A percentile compares a stretch with the other conserved stretches of the same genome.
Evolutionary conservation across 768 basidiomycete species (phyloP).

Genomic region (Rhodosporidiobolus odoratus): DNA sequence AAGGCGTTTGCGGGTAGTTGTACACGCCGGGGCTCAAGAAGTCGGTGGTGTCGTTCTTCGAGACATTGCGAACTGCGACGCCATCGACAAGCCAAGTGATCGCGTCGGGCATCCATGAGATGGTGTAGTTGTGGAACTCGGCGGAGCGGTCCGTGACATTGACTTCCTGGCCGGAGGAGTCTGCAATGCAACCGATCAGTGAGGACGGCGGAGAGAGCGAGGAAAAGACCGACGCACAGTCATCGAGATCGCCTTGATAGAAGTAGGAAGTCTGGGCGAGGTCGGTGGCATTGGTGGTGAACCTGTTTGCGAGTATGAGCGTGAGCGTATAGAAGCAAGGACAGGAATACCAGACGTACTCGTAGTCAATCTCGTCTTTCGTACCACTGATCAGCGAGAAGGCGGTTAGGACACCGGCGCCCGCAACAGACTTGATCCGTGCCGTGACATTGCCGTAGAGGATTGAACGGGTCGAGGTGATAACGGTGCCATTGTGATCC

Average conservation of each 20-base stretch:
- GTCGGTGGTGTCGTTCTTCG: constrained; percentile 22
- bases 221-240: not conserved
- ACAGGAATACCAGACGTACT: constrained; percentile 4
- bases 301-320: not conserved
- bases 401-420: constrained; percentile 42
- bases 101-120: constrained; percentile 20
- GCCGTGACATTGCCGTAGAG: constrained; percentile 44
- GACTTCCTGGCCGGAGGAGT: not conserved
- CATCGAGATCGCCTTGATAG: not conserved
- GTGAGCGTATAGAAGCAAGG: not conserved
- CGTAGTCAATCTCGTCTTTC: constrained; percentile 27
- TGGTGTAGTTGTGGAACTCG: constrained; percentile 28
- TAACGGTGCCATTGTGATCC: constrained; percentile 41
- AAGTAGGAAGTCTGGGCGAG: not conserved
- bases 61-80: constrained; percentile 39
- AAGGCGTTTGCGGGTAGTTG: constrained; percentile 45
- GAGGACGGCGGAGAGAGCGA: not conserved
- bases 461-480: constrained; percentile 45
- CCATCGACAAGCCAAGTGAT: constrained; percentile 35
- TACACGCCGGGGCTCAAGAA: not conserved
- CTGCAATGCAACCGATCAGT: not conserved
- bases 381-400: constrained; percentile 23
- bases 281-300: constrained; percentile 6
- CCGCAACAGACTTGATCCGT: constrained; percentile 39
- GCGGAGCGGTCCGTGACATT: not conserved